Base-by-base conservation (phyloP, 108 stramenopile genomes). In the Cyclotella cryptica region DNA sequence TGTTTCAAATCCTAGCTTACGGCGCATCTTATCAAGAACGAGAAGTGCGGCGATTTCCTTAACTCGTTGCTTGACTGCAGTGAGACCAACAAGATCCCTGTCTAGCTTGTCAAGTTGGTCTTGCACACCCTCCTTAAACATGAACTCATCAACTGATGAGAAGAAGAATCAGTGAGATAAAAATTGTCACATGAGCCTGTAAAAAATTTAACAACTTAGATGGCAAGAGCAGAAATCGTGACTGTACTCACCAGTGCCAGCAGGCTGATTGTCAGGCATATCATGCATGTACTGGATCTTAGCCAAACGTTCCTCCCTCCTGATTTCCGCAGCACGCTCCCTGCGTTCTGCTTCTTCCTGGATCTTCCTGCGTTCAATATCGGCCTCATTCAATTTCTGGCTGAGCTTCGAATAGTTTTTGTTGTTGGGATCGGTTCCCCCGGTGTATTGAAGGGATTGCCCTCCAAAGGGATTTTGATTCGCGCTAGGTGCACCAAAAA, bases 71-170 rank as follows among this genome's bases (percentile, higher is more conserved):
- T 98, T 98, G 43, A 98, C 98, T 30, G 98, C 95, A 43, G 90
- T 28, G 61, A 98, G 88, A 27, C 98, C 98, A 22, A 98, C 95
- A 52, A 98, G 96, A 71, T 97, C 97, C n/a, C 62, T 18, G 71
- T 98, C 98, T 27, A 98, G 96, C 75, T 96, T 97, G 81, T 94
- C 93, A 26, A 98, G 92, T 76, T 96, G 94, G 70, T 95, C 97
- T 81, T 97, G 92, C 39, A 98, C 98, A 77, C 97, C 98, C 87
- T 97, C 97, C 89, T 98, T 97, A 88, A 93, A 98, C 97, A 97
- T 98, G 87, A 97, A 98, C 73, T 98, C 98, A 47, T 97, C 96
- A 27, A 97, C 95, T 92, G 67, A 8, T 1, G 74, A 1, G 44
- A 51, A 67, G 77, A 69, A 62, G 18, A 22, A 44, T 24, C 28